phyloP scores from a whole-genome alignment of 1,284 basidiomycete genomes.

The Sanguinoderma infundibulare region DNA sequence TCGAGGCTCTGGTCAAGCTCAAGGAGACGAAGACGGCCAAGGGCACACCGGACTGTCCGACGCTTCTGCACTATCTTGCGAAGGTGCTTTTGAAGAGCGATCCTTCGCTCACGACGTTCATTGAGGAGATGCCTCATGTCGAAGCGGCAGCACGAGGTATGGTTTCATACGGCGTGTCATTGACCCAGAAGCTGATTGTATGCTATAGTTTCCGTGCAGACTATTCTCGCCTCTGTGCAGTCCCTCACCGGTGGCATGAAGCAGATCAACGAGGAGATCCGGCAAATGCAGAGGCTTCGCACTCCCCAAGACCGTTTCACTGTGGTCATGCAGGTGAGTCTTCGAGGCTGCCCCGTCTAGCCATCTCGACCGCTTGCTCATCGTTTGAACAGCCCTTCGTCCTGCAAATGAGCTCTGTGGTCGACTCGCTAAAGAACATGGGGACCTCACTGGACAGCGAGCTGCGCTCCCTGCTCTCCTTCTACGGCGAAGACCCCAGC shows the following conservation, averaged over 20 bases:
- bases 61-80: constrained; percentile 86
- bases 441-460: constrained; percentile 60
- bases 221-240: constrained; percentile 62
- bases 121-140: constrained; percentile 82
- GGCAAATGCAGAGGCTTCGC: constrained; percentile 41
- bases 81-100: constrained; percentile 74
- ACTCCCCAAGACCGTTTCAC: constrained; percentile 64
- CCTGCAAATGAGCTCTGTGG: constrained; percentile 47
- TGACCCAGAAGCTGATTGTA: neutral
- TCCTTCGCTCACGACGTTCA: constrained; percentile 70
- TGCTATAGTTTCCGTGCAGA: constrained; percentile 71
- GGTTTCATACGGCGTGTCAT: neutral
- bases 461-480: constrained; percentile 60
- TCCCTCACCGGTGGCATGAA: constrained; percentile 60
- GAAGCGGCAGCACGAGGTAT: constrained; percentile 84
- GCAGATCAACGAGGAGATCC: constrained; percentile 63
- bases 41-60: constrained; percentile 74
- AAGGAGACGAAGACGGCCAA: constrained; percentile 84
- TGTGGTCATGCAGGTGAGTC: constrained; percentile 65
- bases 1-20: constrained; percentile 83
- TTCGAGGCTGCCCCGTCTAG: neutral
- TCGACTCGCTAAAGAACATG: constrained; percentile 72
- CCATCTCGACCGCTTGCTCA: constrained; percentile 1
- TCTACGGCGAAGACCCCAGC: constrained; percentile 75
- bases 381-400: constrained; percentile 58